Base-by-base conservation (phyloP, 257 asterid species). In the Solanum megistacrolobum region DNA sequence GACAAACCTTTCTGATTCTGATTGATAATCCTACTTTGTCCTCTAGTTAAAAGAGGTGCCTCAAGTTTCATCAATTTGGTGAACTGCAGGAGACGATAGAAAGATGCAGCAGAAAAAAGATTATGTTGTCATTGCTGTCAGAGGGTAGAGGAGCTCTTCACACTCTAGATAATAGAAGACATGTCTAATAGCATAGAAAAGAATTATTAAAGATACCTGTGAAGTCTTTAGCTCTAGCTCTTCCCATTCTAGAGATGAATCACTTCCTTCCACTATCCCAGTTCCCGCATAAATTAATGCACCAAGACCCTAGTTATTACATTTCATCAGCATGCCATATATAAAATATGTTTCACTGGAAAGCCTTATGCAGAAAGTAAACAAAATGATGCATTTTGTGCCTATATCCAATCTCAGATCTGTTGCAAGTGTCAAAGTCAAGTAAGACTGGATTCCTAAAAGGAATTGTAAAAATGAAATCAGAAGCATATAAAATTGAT, bases 141-240 rank as follows among this genome's bases (percentile, higher is more conserved):
- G 58, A 39, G 48, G 12, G 29, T 23, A 66, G 46, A 55, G 76
- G 75, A 86, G 12, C 65, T 60, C 71, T 58, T 82, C 69, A 31
- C 41, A 20, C 39, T 82, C 69, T 29, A 18, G 85, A 48, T 82
- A 29, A 48, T 82, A 48, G 11, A 48, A 16, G 18, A 52, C 85
- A 18, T 31, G 41, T 48, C 85, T 86, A 60, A 73, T 27, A 32
- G 39, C 39, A 25, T 4, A 35, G 62, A 13, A 52, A 41, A 66
- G 4, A 48, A 71, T 36, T 58, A 5, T 27, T 43, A 48, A 41
- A 62, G 58, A 89, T 90, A 96, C 99, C 98, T 97, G 99, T 69
- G 99, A 97, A 21, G 94, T 96, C 97, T 97, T 97, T 83, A 97
- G 95, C 91, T 97, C 98, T 69, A 97, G 92, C 85, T 97, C 99